phyloP scores from a whole-genome alignment of 768 basidiomycete genomes.

The Auricularia sp. region DNA sequence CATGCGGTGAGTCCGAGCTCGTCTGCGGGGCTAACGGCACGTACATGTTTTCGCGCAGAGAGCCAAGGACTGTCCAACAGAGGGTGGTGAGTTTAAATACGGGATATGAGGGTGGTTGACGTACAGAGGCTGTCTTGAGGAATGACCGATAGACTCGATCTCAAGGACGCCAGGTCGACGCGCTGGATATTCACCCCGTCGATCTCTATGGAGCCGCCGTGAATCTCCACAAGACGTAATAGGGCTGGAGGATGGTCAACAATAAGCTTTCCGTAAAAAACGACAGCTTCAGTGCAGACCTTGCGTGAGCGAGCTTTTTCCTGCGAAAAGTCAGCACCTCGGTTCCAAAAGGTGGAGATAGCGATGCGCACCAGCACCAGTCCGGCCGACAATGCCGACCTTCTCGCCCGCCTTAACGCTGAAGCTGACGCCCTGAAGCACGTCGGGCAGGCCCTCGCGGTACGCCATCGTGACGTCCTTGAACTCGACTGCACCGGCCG shows the following conservation, averaged over 20 bases:
- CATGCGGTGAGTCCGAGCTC: background rate
- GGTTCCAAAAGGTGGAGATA: background rate
- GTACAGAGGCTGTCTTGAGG: constrained; percentile 53
- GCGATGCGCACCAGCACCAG: constrained; percentile 30
- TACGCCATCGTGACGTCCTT: constrained; percentile 48
- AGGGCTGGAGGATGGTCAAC: background rate
- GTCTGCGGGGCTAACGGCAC: background rate
- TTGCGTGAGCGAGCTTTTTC: background rate
- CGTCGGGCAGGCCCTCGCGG: constrained; percentile 52
- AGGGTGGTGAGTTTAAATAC: background rate
- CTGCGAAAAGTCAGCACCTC: background rate
- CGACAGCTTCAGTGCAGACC: background rate
- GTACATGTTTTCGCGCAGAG: constrained; percentile 38
- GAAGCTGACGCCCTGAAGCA: constrained; percentile 53
- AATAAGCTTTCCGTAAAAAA: background rate
- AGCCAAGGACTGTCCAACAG: constrained; percentile 21
- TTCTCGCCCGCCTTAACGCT: constrained; percentile 53
- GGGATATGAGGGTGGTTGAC: constrained; percentile 12
- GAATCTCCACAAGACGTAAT: constrained; percentile 39
- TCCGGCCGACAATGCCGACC: constrained; percentile 42
- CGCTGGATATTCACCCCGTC: constrained; percentile 44
- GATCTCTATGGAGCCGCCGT: constrained; percentile 46
- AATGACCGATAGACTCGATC: constrained; percentile 50
- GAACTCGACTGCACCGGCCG: constrained; percentile 46
- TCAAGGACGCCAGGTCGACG: constrained; percentile 46